Conservation (phyloP, 768 basidiomycete species). For the Pholiota microspora region DNA sequence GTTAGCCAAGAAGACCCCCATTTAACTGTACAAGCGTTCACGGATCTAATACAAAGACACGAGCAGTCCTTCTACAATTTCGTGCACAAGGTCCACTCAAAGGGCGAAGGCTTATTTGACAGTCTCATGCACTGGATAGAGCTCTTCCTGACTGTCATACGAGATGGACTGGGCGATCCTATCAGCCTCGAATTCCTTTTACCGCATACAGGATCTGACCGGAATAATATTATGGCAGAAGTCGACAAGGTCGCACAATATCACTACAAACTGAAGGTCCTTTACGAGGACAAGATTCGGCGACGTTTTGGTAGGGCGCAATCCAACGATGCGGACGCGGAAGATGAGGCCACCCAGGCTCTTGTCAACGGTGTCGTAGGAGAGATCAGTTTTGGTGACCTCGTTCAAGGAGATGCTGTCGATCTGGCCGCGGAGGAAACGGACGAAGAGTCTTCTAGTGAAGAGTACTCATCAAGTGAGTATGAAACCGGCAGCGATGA, state of each 20-base stretch:
- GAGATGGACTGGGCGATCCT: constrained; percentile 78
- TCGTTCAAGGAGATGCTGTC: constrained; percentile 74
- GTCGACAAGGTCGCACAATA: constrained; percentile 88
- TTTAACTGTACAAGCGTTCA: constrained; percentile 87
- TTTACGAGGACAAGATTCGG: constrained; percentile 91
- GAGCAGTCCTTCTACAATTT: constrained; percentile 96
- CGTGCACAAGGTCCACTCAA: constrained; percentile 97
- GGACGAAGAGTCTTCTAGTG: constrained; percentile 39
- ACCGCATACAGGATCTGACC: constrained; percentile 77
- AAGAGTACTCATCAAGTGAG: constrained; percentile 41
- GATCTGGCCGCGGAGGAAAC: constrained; percentile 78
- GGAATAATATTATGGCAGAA: constrained; percentile 76
- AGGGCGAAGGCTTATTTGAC: constrained; percentile 92
- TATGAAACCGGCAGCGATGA: constrained; percentile 34
- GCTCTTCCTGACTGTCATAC: constrained; percentile 84
- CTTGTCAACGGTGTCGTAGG: constrained; percentile 80
- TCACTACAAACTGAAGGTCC: constrained; percentile 92
- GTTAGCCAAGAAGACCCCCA: constrained; percentile 84
- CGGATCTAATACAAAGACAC: constrained; percentile 90
- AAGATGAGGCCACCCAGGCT: constrained; percentile 81
- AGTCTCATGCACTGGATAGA: constrained; percentile 97
- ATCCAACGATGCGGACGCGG: constrained; percentile 57
- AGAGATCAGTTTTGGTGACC: constrained; percentile 79
- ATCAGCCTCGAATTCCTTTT: constrained; percentile 88
- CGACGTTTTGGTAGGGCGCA: constrained; percentile 70